A percentile compares a stretch with the other conserved stretches of the same genome.
phyloP scores from a whole-genome alignment of 75 land plant genomes.

The Larix kaempferi region DNA sequence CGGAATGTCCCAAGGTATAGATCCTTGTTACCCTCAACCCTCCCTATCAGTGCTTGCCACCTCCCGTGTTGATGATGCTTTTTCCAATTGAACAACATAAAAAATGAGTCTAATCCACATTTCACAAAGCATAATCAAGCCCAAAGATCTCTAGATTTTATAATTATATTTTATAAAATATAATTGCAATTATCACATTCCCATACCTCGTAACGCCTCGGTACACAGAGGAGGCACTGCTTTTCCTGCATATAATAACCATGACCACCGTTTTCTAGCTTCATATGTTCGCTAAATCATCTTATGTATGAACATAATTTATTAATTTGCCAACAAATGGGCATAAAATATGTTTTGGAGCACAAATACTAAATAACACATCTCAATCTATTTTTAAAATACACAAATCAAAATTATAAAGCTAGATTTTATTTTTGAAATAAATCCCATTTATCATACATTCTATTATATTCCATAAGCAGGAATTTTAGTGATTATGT shows the following conservation, averaged over 20 bases:
- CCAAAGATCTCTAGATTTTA: not conserved
- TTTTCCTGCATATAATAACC: constrained; percentile 35
- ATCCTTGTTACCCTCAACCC: constrained; percentile 93
- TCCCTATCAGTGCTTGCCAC: constrained; percentile 88
- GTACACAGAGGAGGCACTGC: constrained; percentile 76
- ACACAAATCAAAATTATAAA: too few species aligned
- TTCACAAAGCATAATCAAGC: not conserved
- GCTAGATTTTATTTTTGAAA: too few species aligned
- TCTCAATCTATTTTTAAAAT: too few species aligned
- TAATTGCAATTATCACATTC: not conserved
- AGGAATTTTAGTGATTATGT: constrained; percentile 51
- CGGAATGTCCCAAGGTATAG: constrained; percentile 93
- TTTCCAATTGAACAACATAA: not conserved
- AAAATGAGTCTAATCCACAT: not conserved
- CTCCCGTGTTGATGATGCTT: constrained; percentile 90
- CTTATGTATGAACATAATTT: too few species aligned
- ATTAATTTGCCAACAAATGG: too few species aligned
- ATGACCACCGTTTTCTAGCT: too few species aligned
- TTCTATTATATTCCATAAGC: too few species aligned
- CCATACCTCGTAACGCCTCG: constrained; percentile 78
- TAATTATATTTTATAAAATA: too few species aligned
- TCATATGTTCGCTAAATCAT: too few species aligned
- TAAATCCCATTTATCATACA: too few species aligned
- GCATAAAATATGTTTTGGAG: too few species aligned
- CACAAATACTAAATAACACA: too few species aligned